A percentile compares a stretch with the other conserved stretches of the same genome.
These are phyloP conservation scores for Solanum hybrid DNA, from an alignment of 305 asterid genomes.

Conservation along the genomic window DNA sequence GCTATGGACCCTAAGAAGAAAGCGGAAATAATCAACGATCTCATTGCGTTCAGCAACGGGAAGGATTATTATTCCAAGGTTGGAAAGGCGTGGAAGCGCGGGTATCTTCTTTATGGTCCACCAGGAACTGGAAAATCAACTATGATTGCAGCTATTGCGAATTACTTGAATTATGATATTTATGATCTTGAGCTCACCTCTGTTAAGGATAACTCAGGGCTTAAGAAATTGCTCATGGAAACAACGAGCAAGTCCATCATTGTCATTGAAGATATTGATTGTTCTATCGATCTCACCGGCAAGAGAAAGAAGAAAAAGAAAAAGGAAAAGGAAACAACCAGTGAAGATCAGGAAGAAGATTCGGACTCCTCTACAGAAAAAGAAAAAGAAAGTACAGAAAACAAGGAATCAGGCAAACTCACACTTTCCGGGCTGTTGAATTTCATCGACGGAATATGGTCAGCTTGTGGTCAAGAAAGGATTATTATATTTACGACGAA, in stretches of 20 bases:
- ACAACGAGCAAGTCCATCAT: slow-evolving; percentile 33
- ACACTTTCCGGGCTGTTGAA: slow-evolving; percentile 12
- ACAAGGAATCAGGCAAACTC: background rate
- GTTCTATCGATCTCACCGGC: slow-evolving; percentile 46
- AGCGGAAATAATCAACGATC: slow-evolving; percentile 2
- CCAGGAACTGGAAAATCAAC: slow-evolving; percentile 16
- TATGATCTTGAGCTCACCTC: slow-evolving; percentile 11
- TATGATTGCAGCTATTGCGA: slow-evolving; percentile 10
- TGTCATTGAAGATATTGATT: slow-evolving; percentile 51
- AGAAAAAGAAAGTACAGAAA: background rate
- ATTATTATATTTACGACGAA: background rate
- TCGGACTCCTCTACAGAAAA: background rate
- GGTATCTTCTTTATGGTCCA: slow-evolving; percentile 12
- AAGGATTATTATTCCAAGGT: slow-evolving; percentile 9
- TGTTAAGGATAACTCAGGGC: background rate
- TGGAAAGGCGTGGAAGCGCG: slow-evolving; percentile 10
- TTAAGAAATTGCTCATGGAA: slow-evolving; percentile 23
- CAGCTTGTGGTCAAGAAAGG: slow-evolving; percentile 8
- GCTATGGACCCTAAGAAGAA: slow-evolving; percentile 13
- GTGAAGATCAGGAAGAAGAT: background rate
- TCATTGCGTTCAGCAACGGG: background rate
- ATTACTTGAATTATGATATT: slow-evolving; percentile 1
- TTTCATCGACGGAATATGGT: slow-evolving; percentile 9
- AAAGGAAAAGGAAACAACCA: background rate
- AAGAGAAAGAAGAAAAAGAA: slow-evolving; percentile 28